Evolutionary conservation across 768 basidiomycete species (phyloP).

Genomic region (Rhodotorula babjevae): DNA sequence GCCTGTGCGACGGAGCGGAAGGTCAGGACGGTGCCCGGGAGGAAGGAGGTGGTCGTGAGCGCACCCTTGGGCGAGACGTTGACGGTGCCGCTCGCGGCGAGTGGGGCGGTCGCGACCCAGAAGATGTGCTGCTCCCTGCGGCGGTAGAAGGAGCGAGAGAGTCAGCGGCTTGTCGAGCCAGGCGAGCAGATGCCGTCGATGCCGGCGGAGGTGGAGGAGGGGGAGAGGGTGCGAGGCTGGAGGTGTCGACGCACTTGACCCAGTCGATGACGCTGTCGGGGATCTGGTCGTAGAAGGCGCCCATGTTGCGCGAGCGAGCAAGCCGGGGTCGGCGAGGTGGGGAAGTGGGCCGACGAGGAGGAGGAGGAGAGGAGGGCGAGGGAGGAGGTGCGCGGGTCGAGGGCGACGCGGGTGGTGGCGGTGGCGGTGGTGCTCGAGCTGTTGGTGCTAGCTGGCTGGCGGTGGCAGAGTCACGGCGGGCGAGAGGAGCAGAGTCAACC

Average conservation of each 20-base stretch:
- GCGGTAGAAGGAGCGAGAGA: neutral
- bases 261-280: conserved; percentile 3
- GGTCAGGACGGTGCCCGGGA: neutral
- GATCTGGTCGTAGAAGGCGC: conserved; percentile 19
- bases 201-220: no score
- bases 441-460: no score
- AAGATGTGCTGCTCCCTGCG: conserved; percentile 33
- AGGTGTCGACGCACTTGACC: neutral
- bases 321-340: no score
- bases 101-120: conserved; percentile 32
- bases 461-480: no score
- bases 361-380: no score
- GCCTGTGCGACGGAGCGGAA: neutral
- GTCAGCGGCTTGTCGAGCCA: no score
- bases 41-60: neutral
- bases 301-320: neutral
- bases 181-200: accelerated
- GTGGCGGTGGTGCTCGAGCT: no score
- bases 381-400: no score
- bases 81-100: conserved; percentile 10
- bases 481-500: no score
- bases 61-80: conserved; percentile 33
- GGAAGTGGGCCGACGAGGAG: no score
- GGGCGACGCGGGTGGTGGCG: no score
- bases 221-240: no score